These are phyloP conservation scores for Alternaria rosae DNA, from an alignment of 2,329 filamentous ascomycete genomes.

Conservation along the genomic window DNA sequence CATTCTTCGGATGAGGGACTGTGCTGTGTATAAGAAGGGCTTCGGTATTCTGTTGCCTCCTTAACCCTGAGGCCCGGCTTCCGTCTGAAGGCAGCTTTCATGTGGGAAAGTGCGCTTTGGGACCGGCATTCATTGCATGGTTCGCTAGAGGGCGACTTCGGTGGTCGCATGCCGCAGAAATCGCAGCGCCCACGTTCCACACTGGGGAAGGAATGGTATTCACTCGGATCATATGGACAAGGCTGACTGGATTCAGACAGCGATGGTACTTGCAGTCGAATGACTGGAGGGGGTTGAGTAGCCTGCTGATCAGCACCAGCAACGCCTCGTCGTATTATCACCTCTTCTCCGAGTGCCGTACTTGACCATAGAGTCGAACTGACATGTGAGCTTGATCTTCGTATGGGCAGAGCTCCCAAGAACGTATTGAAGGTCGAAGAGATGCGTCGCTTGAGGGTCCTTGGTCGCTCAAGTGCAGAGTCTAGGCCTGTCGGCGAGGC, in stretches of 20 bases:
- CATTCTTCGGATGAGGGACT: constrained; percentile 11
- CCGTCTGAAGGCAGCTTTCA: background rate
- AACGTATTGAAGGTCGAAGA: constrained; percentile 22
- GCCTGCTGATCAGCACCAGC: background rate
- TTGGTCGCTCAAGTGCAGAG: constrained; percentile 13
- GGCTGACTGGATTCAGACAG: constrained; percentile 8
- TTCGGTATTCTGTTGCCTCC: background rate
- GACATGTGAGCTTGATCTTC: constrained; percentile 2
- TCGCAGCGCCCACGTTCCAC: constrained; percentile 23
- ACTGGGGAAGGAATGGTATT: constrained; percentile 27
- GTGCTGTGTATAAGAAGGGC: background rate
- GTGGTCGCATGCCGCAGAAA: constrained; percentile 25
- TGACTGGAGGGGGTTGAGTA: background rate
- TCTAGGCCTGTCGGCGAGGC: background rate
- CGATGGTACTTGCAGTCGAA: constrained; percentile 14
- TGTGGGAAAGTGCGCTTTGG: constrained; percentile 18
- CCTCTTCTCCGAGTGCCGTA: constrained; percentile 6
- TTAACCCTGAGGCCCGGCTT: background rate
- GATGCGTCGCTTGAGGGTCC: constrained; percentile 22
- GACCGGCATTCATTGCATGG: constrained; percentile 25
- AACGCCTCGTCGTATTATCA: background rate
- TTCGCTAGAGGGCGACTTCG: constrained; percentile 7
- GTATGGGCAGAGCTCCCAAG: constrained; percentile 11
- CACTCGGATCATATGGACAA: constrained; percentile 28
- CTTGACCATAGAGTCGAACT: background rate